Conservation (phyloP, 108 stramenopile species). For the Schizochytrium sp. region DNA sequence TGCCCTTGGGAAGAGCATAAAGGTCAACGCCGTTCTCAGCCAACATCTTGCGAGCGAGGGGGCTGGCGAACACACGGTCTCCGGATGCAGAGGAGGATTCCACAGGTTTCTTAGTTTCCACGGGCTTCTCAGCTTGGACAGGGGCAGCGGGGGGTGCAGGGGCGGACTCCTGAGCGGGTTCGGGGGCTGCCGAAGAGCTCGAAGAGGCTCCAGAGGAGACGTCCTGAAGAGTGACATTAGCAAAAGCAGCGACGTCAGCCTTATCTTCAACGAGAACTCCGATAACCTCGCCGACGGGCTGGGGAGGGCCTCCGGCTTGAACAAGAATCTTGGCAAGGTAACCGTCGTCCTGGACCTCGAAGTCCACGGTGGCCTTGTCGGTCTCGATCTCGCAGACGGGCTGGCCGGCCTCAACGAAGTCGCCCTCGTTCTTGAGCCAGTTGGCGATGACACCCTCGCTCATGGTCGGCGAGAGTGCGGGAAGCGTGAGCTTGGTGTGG, state of each 20-base stretch:
- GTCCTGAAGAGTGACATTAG: neutral
- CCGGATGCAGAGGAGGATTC: slow-evolving; percentile 65
- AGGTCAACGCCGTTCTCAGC: slow-evolving; percentile 85
- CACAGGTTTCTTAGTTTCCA: slow-evolving; percentile 52
- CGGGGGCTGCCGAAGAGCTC: neutral
- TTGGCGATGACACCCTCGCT: slow-evolving; percentile 46
- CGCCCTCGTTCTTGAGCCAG: slow-evolving; percentile 59
- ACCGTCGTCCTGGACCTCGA: slow-evolving; percentile 97
- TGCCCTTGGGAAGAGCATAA: slow-evolving; percentile 74
- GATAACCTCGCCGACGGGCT: slow-evolving; percentile 56
- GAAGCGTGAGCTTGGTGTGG: slow-evolving; percentile 61
- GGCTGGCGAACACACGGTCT: slow-evolving; percentile 88
- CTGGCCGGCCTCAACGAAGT: slow-evolving; percentile 49
- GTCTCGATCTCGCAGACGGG: slow-evolving; percentile 91
- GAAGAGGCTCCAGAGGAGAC: neutral
- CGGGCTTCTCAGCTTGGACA: slow-evolving; percentile 46
- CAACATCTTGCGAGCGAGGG: slow-evolving; percentile 86
- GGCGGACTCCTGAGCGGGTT: neutral
- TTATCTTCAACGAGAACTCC: slow-evolving; percentile 60
- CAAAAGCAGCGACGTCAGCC: slow-evolving; percentile 64
- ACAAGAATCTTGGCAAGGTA: slow-evolving; percentile 82
- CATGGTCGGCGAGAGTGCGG: slow-evolving; percentile 57
- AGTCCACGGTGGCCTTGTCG: slow-evolving; percentile 97
- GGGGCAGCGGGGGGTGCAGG: neutral
- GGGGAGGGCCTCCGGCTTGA: slow-evolving; percentile 2